Base-by-base conservation (phyloP, 768 basidiomycete genomes). In the Boletus subparvulus region DNA sequence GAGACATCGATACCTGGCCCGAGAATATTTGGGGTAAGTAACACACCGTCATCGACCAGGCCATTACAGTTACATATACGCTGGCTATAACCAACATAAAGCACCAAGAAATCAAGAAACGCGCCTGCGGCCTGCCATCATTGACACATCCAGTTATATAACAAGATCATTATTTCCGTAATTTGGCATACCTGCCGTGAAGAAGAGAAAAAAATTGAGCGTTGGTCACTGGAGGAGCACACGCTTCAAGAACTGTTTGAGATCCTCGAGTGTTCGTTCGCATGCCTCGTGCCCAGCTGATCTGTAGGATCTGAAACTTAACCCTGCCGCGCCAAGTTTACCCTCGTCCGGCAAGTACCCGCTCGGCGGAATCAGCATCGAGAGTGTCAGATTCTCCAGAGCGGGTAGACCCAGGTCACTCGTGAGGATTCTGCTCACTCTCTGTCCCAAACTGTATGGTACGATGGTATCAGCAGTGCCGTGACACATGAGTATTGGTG, bases 401-500 rank as follows among this genome's bases (percentile, higher is more conserved):
- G 47, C 66, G 19, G 78, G 65, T 53, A 89, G 75, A 16, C 84
- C 83, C 40, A 91, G 66, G 16, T 79, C 63, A 14, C 76, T 68
- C 36, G 78, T 80, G 43, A 95, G 73, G 56, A 81, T 80, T 8
- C 84, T 79, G 37, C 79, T 73, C 9, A 90, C 88, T 47, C 71
- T 70, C 52, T 78, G 68, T 24, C 83, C 83, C 48, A 84, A 77
- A 28, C 78, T 60, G 62, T 77, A 78, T 55, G 78, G 78, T 52
- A 97, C 87, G 24, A 96, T 77, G 8, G 83, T 85, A 73, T 98
- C 94, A 16, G 70, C 77, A 7, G 77, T 80, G 24, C 94, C 94
- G 60, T 94, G 90, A 13, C 89, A 94, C 85, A 90, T 90, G 73
- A 96, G 95, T 30, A 95, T 78, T 1, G 93, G 90, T 21, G 84